Conservation (phyloP, 78 protist genomes). For the Polysphondylium violaceum region DNA sequence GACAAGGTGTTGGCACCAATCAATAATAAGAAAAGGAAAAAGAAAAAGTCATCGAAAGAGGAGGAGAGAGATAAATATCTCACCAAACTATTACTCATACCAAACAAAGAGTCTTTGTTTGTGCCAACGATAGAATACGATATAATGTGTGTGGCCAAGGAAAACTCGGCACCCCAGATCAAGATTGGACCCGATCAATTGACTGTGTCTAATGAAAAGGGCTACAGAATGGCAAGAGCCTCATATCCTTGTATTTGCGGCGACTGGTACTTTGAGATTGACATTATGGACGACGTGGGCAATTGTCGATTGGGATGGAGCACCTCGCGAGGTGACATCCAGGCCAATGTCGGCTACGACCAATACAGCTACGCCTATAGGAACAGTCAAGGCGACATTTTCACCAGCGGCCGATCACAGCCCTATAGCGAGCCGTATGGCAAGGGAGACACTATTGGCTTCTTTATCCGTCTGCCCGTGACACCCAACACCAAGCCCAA, state of each 20-base stretch:
- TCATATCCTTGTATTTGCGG: conserved; percentile 62
- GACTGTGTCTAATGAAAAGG: background rate
- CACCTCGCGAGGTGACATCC: conserved; percentile 41
- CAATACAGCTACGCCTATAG: conserved; percentile 61
- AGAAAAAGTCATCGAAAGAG: conserved; percentile 18
- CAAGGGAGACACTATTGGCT: conserved; percentile 60
- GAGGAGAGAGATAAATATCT: conserved; percentile 63
- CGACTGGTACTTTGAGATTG: conserved; percentile 75
- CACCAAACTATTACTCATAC: conserved; percentile 29
- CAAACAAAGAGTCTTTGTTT: conserved; percentile 33
- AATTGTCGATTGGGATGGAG: conserved; percentile 76
- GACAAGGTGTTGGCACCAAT: conserved; percentile 62
- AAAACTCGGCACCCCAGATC: conserved; percentile 66
- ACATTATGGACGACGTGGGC: background rate
- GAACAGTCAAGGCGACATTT: conserved; percentile 72
- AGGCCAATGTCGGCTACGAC: conserved; percentile 82
- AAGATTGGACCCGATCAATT: background rate
- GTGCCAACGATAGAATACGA: conserved; percentile 69
- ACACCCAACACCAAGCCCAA: background rate
- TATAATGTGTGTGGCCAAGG: conserved; percentile 47
- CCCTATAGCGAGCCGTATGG: conserved; percentile 48
- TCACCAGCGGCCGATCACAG: conserved; percentile 26
- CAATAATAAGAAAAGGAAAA: conserved; percentile 40
- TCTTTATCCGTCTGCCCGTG: conserved; percentile 54
- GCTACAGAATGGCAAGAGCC: conserved; percentile 74